These are phyloP conservation scores for Fusarium vanettenii DNA, from an alignment of 2,329 filamentous ascomycete genomes.

Conservation along the genomic window DNA sequence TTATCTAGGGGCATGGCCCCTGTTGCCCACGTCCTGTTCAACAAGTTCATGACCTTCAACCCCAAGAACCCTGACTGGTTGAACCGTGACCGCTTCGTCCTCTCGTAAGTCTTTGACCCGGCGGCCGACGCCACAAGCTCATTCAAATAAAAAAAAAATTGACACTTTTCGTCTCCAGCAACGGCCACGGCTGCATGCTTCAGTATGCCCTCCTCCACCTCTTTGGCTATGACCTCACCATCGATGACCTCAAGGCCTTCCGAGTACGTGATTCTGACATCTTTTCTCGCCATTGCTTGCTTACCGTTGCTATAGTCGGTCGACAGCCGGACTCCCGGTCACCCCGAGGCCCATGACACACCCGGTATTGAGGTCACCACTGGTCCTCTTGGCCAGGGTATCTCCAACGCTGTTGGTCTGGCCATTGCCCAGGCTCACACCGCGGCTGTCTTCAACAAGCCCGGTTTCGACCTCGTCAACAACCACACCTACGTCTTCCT, in stretches of 20 bases:
- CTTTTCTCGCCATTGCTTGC: neutral
- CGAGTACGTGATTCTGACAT: constrained; percentile 73
- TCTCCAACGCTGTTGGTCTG: constrained; percentile 96
- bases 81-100: constrained; percentile 98
- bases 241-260: constrained; percentile 97
- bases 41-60: constrained; percentile 99
- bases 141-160: constrained; percentile 9
- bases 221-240: constrained; percentile 86
- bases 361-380: constrained; percentile 98
- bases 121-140: neutral
- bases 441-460: constrained; percentile 94
- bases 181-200: constrained; percentile 99
- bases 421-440: constrained; percentile 96
- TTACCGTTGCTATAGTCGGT: constrained; percentile 53
- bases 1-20: constrained; percentile 81
- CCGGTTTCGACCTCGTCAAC: constrained; percentile 88
- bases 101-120: constrained; percentile 79
- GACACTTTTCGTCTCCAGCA: constrained; percentile 64
- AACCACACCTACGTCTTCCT: constrained; percentile 99
- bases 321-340: constrained; percentile 87
- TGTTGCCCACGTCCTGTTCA: constrained; percentile 95
- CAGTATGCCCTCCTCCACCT: constrained; percentile 98
- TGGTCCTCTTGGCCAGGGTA: constrained; percentile 96
- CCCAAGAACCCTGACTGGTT: constrained; percentile 98
- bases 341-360: constrained; percentile 96